Conservation (phyloP, 1,139 yeast species). For the Torulaspora globosa region DNA sequence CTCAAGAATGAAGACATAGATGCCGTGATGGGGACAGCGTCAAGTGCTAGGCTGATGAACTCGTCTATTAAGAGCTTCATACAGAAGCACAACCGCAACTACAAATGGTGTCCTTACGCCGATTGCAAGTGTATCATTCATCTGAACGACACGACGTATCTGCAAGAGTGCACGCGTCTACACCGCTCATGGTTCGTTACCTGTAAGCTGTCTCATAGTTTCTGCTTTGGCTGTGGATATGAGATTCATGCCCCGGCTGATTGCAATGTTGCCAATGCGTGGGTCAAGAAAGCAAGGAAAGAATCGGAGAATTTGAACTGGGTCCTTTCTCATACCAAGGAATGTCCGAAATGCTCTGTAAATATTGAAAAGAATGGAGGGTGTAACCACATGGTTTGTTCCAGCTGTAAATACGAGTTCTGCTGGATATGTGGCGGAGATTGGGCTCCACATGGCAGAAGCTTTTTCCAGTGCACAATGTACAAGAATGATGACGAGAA, state of each 20-base stretch:
- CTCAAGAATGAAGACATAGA: slow-evolving; percentile 38
- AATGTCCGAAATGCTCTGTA: slow-evolving; percentile 58
- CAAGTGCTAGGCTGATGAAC: slow-evolving; percentile 33
- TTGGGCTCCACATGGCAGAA: slow-evolving; percentile 71
- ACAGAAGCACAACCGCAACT: slow-evolving; percentile 48
- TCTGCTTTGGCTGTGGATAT: slow-evolving; percentile 73
- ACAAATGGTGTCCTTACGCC: slow-evolving; percentile 81
- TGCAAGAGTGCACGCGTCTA: slow-evolving; percentile 34
- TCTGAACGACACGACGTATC: slow-evolving; percentile 38
- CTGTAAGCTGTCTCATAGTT: slow-evolving; percentile 64
- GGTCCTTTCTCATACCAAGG: slow-evolving; percentile 84
- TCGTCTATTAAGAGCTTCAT: slow-evolving; percentile 49
- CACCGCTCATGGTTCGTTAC: slow-evolving; percentile 58
- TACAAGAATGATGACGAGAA: slow-evolving; percentile 45
- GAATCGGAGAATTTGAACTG: slow-evolving; percentile 88
- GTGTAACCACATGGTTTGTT: slow-evolving; percentile 92
- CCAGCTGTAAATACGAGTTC: slow-evolving; percentile 70
- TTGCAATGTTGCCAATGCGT: slow-evolving; percentile 60
- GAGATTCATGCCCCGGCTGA: slow-evolving; percentile 85
- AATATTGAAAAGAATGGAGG: slow-evolving; percentile 84
- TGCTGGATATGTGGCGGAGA: slow-evolving; percentile 89
- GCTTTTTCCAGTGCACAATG: slow-evolving; percentile 57
- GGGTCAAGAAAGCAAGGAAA: slow-evolving; percentile 79
- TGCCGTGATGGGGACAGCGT: slow-evolving; percentile 36
- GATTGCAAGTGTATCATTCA: slow-evolving; percentile 68